Evolutionary conservation across 495 filamentous ascomycete species (phyloP), one percentile per base, ranked within the genome.

Genomic region (Xylaria bambusicola): DNA sequence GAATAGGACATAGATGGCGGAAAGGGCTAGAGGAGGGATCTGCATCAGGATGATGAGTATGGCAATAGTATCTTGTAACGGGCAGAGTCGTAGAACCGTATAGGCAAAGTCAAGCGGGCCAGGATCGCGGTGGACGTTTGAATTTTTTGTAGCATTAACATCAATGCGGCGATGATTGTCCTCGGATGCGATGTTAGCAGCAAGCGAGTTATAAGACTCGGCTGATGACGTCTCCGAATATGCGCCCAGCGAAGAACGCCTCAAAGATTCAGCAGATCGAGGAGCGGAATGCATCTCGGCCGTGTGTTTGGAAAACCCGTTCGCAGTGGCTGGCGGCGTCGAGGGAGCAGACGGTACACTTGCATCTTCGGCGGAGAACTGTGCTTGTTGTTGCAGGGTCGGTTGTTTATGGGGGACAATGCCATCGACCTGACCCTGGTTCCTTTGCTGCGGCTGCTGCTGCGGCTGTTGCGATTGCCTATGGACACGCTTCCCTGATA

Each of bases 21-120:
- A 92, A 59, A 98, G 82, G 55, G 96, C 84, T 65, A 92, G 90
- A 23, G 93, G 90, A 24, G 95, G 93, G n/a, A 97, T 85, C 72
- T 97, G 94, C 67, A 99, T 86, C 56, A 99, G 85, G 71, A 99
- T 88, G 73, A 99, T 97, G 71, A 99, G 82, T 70, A 99, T 96
- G 68, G 94, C 93, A 74, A 99, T 90, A 56, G 94, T 97, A 78
- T 99, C 94, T 73, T 90, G 87, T 62, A 97, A 85, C 23, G 94
- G 94, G 67, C 92, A 96, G 24, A 91, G 92, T 62, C 84, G 83
- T 62, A 98, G 84, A 59, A 98, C 94, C 41, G 93, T 97, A 61
- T 89, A 82, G 48, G 86, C 86, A 54, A 93, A 74, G 62, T 87
- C 84, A 62, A 94, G 73, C 45, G 88, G 85, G 58, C 88, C 86